A percentile compares a stretch with the other conserved stretches of the same genome.
Conservation (phyloP, 106 monocot species). For the Apostasia ramifera region DNA sequence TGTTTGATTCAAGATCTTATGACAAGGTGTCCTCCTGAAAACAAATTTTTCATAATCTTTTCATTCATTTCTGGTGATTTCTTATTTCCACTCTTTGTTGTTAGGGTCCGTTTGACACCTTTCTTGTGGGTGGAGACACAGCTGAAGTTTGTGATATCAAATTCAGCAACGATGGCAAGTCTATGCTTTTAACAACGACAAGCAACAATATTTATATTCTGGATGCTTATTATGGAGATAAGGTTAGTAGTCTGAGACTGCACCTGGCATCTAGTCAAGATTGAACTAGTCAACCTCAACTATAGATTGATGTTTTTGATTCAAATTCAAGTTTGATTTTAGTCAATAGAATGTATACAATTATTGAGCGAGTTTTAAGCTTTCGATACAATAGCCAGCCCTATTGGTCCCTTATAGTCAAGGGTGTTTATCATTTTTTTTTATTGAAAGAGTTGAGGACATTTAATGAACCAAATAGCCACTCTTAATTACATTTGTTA, state of each 20-base stretch:
- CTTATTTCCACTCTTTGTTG: slow-evolving; percentile 9
- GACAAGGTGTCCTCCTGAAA: slow-evolving; percentile 51
- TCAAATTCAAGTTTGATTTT: too few relatives aligned
- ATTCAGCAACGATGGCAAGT: slow-evolving; percentile 98
- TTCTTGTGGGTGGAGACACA: slow-evolving; percentile 99
- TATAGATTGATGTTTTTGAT: too few relatives aligned
- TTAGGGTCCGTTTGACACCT: slow-evolving; percentile 98
- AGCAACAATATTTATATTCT: slow-evolving; percentile 90
- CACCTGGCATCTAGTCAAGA: too few relatives aligned
- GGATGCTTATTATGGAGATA: slow-evolving; percentile 96
- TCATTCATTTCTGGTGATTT: neutral
- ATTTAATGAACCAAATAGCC: too few relatives aligned
- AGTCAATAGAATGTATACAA: too few relatives aligned
- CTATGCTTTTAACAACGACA: slow-evolving; percentile 96
- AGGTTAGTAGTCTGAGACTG: slow-evolving; percentile 33
- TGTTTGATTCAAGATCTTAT: slow-evolving; percentile 98
- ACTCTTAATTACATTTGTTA: neutral
- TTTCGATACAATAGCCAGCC: too few relatives aligned
- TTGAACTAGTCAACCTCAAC: too few relatives aligned
- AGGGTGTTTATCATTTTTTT: too few relatives aligned
- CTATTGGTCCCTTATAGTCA: too few relatives aligned
- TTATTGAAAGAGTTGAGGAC: too few relatives aligned
- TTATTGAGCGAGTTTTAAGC: too few relatives aligned
- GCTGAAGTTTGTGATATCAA: slow-evolving; percentile 99
- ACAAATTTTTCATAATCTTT: neutral